Evolutionary conservation across 2,329 filamentous ascomycete species (phyloP).

Genomic region (Gaeumannomyces tritici): DNA sequence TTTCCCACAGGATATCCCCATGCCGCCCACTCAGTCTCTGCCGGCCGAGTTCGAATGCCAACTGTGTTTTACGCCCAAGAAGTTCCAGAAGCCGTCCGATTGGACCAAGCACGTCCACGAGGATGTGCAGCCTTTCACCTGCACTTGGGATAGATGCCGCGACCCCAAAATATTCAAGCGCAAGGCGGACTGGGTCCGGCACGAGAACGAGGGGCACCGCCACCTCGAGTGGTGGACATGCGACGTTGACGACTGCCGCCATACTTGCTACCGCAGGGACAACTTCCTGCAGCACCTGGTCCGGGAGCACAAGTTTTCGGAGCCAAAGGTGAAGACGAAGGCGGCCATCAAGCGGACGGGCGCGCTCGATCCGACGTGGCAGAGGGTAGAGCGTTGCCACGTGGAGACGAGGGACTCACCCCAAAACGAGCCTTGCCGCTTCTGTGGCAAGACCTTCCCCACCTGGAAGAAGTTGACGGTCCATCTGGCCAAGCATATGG

Average conservation of each 20-base stretch:
- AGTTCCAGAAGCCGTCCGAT: constrained; percentile 83
- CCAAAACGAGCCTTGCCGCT: constrained; percentile 72
- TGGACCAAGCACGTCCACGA: constrained; percentile 97
- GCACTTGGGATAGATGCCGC: constrained; percentile 73
- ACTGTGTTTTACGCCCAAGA: constrained; percentile 77
- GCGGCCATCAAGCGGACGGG: constrained; percentile 52
- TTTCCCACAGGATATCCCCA: constrained; percentile 72
- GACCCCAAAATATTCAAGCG: constrained; percentile 90
- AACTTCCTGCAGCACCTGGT: constrained; percentile 92
- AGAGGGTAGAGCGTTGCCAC: constrained; percentile 69
- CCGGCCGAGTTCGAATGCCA: constrained; percentile 87
- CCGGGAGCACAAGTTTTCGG: constrained; percentile 77
- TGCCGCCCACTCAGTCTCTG: constrained; percentile 66
- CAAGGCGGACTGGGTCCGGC: constrained; percentile 91
- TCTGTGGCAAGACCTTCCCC: constrained; percentile 71
- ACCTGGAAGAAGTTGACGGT: constrained; percentile 91
- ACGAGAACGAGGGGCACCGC: constrained; percentile 85
- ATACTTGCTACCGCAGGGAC: constrained; percentile 78
- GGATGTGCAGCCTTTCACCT: constrained; percentile 87
- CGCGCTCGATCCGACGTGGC: constrained; percentile 58
- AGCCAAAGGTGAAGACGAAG: constrained; percentile 77
- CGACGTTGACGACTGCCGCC: constrained; percentile 68
- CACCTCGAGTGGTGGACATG: constrained; percentile 90
- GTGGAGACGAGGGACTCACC: constrained; percentile 56
- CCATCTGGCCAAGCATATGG: constrained; percentile 92